Conservation (phyloP, 768 basidiomycete species). For the Tephrocybe rancida region DNA sequence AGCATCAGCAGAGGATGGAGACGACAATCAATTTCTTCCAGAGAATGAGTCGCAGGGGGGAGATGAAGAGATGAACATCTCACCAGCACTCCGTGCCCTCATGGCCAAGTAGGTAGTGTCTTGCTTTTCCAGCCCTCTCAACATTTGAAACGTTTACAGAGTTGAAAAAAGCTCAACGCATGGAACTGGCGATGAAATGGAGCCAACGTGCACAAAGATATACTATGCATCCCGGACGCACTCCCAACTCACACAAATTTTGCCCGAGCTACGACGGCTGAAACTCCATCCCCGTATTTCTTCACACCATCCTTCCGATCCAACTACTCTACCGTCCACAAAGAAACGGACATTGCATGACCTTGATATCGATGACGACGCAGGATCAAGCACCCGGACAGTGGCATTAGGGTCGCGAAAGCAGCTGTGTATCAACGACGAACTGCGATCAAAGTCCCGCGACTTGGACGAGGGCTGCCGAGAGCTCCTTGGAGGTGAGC, state of each 20-base stretch:
- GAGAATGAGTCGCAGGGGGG: slow-evolving; percentile 45
- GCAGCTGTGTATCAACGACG: slow-evolving; percentile 91
- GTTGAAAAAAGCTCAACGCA: slow-evolving; percentile 33
- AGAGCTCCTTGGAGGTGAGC: slow-evolving; percentile 71
- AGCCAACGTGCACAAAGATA: slow-evolving; percentile 76
- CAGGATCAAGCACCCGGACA: slow-evolving; percentile 44
- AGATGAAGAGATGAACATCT: slow-evolving; percentile 58
- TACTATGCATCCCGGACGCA: slow-evolving; percentile 96
- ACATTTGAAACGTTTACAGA: slow-evolving; percentile 20
- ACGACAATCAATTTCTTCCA: slow-evolving; percentile 78
- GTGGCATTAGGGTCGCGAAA: slow-evolving; percentile 91
- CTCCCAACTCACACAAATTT: slow-evolving; percentile 90
- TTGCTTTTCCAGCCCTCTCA: background rate
- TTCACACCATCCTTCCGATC: slow-evolving; percentile 24
- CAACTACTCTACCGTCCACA: slow-evolving; percentile 9
- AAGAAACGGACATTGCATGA: slow-evolving; percentile 29
- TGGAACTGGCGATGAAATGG: slow-evolving; percentile 32
- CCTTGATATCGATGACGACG: slow-evolving; percentile 22
- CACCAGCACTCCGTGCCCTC: slow-evolving; percentile 75
- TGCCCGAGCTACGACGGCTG: slow-evolving; percentile 83
- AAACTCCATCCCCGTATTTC: slow-evolving; percentile 41
- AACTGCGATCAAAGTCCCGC: slow-evolving; percentile 57
- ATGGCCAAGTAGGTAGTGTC: slow-evolving; percentile 67
- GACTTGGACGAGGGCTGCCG: slow-evolving; percentile 91
- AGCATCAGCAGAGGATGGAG: slow-evolving; percentile 33